Percentiles rank a stretch among this genome's conserved stretches.
These are phyloP conservation scores for Panicum hallii DNA, from an alignment of 202 grass and related monocot genomes.

Conservation along the genomic window DNA sequence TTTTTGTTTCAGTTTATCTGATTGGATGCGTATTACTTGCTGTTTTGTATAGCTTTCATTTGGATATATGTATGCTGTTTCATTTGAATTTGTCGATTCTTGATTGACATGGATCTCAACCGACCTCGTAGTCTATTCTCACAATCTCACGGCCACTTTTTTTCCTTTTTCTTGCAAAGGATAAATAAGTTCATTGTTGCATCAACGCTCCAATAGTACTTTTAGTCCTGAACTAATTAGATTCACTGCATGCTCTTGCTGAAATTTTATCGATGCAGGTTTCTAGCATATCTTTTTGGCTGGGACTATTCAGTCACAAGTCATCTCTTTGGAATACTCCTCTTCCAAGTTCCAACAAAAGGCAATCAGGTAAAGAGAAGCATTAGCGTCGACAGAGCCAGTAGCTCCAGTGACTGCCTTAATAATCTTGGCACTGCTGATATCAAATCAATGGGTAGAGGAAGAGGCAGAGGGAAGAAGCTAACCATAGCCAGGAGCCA, in stretches of 20 bases:
- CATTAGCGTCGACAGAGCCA: not conserved
- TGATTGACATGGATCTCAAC: conserved; percentile 49
- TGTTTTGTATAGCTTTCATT: conserved; percentile 22
- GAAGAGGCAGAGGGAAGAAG: conserved; percentile 73
- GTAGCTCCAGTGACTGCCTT: conserved; percentile 35
- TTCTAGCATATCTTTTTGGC: conserved; percentile 37
- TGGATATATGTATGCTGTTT: conserved; percentile 29
- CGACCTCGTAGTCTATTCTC: conserved; percentile 14
- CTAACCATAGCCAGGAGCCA: conserved; percentile 51
- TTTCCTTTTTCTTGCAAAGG: not conserved
- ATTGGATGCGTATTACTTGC: conserved; percentile 42
- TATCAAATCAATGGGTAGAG: conserved; percentile 67
- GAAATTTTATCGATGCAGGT: conserved; percentile 39
- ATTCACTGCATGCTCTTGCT: conserved; percentile 29
- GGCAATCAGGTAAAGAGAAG: conserved; percentile 36
- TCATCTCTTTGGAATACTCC: conserved; percentile 3
- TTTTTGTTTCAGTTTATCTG: conserved; percentile 23
- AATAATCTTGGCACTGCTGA: conserved; percentile 36
- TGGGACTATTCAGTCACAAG: conserved; percentile 18
- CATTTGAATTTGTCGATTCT: conserved; percentile 48
- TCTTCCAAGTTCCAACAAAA: not conserved
- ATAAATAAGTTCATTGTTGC: conserved; percentile 24
- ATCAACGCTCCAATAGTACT: conserved; percentile 9
- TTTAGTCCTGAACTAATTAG: conserved; percentile 12
- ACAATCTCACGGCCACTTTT: not conserved